Percentiles rank a stretch among this genome's conserved stretches.
Conservation (phyloP, 1,284 basidiomycete genomes). For the Pisolithus thermaeus region DNA sequence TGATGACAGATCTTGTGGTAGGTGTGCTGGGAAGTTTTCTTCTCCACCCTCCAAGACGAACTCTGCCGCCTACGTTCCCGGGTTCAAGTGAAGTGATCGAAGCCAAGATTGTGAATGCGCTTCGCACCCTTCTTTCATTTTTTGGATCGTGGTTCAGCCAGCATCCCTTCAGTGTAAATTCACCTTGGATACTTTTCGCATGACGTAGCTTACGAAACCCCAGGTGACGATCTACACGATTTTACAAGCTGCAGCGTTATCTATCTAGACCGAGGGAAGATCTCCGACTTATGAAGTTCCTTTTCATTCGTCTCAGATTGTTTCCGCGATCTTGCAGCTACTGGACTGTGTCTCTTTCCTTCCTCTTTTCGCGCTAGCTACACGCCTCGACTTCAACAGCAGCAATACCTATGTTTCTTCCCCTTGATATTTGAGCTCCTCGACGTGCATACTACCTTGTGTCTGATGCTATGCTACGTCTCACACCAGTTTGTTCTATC, state of each 20-base stretch:
- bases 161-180: slow-evolving; percentile 16
- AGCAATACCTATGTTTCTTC: no score
- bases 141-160: not conserved
- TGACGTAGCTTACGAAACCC: not conserved
- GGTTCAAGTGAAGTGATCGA: not conserved
- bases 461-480: no score
- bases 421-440: no score
- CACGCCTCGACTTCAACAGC: slow-evolving; percentile 8
- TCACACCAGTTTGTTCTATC: no score
- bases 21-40: slow-evolving; percentile 21
- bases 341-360: not conserved
- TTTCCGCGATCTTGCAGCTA: not conserved
- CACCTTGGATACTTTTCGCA: slow-evolving; percentile 4
- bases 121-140: not conserved
- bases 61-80: slow-evolving; percentile 8
- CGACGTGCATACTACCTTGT: no score
- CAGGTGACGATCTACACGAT: slow-evolving; percentile 18
- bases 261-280: not conserved
- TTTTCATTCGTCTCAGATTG: not conserved
- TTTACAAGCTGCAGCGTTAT: slow-evolving; percentile 14
- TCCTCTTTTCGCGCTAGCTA: not conserved
- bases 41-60: slow-evolving; percentile 19
- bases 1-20: slow-evolving; percentile 1
- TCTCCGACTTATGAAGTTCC: not conserved
- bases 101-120: not conserved